Conservation (phyloP, 768 basidiomycete species). For the Tulasnella sp. region DNA sequence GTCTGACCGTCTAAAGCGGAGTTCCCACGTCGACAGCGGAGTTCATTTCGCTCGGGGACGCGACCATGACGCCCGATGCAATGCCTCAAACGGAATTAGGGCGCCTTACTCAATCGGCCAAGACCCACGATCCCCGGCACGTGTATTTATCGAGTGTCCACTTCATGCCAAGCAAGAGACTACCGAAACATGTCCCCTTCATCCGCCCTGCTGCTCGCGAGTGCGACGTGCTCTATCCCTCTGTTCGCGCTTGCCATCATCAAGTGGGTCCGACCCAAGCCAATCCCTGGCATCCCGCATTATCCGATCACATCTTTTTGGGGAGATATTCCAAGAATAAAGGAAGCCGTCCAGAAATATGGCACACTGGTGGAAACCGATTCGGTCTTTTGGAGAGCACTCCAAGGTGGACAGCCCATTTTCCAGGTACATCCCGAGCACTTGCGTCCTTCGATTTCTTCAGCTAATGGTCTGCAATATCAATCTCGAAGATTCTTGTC, state of each 20-base stretch:
- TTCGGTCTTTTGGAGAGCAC: neutral
- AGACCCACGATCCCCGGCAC: neutral
- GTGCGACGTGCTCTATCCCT: neutral
- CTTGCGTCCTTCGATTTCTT: neutral
- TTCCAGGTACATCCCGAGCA: constrained; percentile 6
- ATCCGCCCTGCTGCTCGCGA: neutral
- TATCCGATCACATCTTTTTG: constrained; percentile 17
- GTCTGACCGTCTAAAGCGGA: no score
- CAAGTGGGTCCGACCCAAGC: constrained; percentile 13
- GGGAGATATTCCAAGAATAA: constrained; percentile 9
- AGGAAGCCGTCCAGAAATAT: neutral
- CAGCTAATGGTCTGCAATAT: neutral
- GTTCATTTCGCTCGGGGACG: neutral
- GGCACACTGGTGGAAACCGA: neutral
- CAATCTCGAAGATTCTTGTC: neutral
- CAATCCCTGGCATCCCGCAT: constrained; percentile 22
- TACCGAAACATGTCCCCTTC: neutral
- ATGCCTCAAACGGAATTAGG: neutral
- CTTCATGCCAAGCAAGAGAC: neutral
- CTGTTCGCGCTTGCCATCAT: neutral
- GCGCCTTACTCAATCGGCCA: neutral
- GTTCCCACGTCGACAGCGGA: no score
- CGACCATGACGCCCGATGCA: neutral
- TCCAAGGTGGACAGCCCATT: neutral
- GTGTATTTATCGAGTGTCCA: neutral